These are phyloP conservation scores for Candida xiaguanensis DNA, from an alignment of 805 yeast species.

Conservation along the genomic window DNA sequence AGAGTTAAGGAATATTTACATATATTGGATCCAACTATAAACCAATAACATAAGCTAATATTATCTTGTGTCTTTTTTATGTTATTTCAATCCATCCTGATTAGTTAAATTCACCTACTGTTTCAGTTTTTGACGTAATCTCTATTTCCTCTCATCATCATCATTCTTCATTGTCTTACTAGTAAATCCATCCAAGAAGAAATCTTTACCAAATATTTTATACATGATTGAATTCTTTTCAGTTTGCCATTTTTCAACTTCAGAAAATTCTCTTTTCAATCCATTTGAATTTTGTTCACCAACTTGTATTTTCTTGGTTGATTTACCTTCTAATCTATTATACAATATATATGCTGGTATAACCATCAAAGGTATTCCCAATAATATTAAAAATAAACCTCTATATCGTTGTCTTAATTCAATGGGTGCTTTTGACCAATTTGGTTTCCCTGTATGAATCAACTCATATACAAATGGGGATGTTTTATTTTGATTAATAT, in stretches of 20 bases:
- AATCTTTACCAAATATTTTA: conserved; percentile 38
- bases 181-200: conserved; percentile 42
- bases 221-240: conserved; percentile 31
- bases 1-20: no score
- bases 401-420: conserved; percentile 33
- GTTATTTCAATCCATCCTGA: no score
- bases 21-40: no score
- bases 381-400: conserved; percentile 34
- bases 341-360: conserved; percentile 32
- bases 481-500: conserved; percentile 10
- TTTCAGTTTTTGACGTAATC: no score
- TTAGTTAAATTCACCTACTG: no score
- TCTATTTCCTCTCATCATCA: neutral
- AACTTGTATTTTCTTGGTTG: conserved; percentile 36
- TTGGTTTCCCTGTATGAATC: conserved; percentile 37
- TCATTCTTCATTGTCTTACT: conserved; percentile 31
- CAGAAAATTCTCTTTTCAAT: conserved; percentile 32
- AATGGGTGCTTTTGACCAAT: conserved; percentile 43
- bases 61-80: no score
- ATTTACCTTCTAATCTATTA: conserved; percentile 36
- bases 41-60: no score
- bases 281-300: conserved; percentile 36
- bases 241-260: conserved; percentile 35
- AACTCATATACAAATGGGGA: conserved; percentile 34
- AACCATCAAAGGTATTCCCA: conserved; percentile 35